Evolutionary conservation across 2,329 filamentous ascomycete genomes (phyloP).

Genomic region (Dactylellina cionopaga): DNA sequence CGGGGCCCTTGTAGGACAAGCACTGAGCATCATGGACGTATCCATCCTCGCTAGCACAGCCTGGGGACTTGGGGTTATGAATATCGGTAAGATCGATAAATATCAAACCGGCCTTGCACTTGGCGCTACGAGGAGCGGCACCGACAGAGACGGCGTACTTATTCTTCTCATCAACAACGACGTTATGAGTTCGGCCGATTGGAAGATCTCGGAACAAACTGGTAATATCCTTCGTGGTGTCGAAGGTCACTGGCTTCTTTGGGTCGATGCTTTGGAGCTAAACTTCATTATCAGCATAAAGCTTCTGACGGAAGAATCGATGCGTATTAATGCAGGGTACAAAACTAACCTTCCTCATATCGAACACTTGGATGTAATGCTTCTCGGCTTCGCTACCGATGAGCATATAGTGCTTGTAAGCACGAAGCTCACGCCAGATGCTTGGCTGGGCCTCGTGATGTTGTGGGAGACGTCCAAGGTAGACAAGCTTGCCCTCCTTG

Average conservation of each 20-base stretch:
- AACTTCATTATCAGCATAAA: constrained; percentile 6
- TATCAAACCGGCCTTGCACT: constrained; percentile 68
- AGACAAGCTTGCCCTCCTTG: constrained; percentile 54
- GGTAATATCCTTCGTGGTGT: constrained; percentile 62
- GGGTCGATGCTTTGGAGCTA: constrained; percentile 67
- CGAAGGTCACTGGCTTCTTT: constrained; percentile 61
- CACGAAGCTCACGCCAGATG: constrained; percentile 59
- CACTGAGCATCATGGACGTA: constrained; percentile 73
- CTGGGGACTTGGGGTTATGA: constrained; percentile 66
- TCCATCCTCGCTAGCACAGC: constrained; percentile 68
- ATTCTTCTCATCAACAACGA: constrained; percentile 66
- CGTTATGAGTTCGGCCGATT: constrained; percentile 60
- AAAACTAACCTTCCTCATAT: constrained; percentile 63
- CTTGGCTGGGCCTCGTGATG: constrained; percentile 52
- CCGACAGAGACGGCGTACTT: constrained; percentile 62
- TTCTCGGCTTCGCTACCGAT: constrained; percentile 63
- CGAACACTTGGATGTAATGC: constrained; percentile 72
- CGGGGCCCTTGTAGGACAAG: constrained; percentile 59
- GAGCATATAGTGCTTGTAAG: constrained; percentile 61
- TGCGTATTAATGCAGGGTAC: not conserved
- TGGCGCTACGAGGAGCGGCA: constrained; percentile 57
- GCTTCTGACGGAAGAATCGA: not conserved
- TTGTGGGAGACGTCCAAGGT: constrained; percentile 55
- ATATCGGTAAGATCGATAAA: constrained; percentile 69
- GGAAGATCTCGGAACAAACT: constrained; percentile 58